These are phyloP conservation scores for Ogataea polymorpha DNA, from an alignment of 805 yeast species.

Conservation along the genomic window DNA sequence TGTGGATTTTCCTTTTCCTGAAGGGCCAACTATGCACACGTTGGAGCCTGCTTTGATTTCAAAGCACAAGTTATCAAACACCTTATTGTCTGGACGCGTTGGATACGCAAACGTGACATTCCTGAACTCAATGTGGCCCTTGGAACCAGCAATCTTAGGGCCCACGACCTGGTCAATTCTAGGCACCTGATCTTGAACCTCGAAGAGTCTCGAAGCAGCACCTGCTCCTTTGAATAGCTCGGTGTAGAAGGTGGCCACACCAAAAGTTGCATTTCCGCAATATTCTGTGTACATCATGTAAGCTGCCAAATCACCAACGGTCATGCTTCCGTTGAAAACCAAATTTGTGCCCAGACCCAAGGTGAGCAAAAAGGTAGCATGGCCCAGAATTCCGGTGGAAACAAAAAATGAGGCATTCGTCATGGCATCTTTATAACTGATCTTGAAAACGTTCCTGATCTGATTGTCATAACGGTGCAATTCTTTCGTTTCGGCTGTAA, in stretches of 20 bases:
- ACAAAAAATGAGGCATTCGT: conserved; percentile 79
- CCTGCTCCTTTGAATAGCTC: conserved; percentile 97
- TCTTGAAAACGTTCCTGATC: conserved; percentile 61
- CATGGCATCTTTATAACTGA: conserved; percentile 78
- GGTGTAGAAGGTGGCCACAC: conserved; percentile 85
- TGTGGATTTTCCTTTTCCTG: conserved; percentile 94
- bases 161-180: conserved; percentile 70
- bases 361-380: conserved; percentile 70
- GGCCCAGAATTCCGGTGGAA: conserved; percentile 80
- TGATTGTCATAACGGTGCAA: conserved; percentile 70
- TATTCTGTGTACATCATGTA: conserved; percentile 95
- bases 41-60: conserved; percentile 77
- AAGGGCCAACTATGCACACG: conserved; percentile 92
- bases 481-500: conserved; percentile 81
- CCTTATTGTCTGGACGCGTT: conserved; percentile 68
- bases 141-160: conserved; percentile 37
- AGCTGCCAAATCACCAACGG: conserved; percentile 87
- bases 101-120: conserved; percentile 78
- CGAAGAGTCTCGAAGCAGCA: conserved; percentile 90
- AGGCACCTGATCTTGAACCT: conserved; percentile 77
- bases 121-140: conserved; percentile 62
- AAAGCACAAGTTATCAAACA: conserved; percentile 64
- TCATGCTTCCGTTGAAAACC: conserved; percentile 67
- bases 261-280: conserved; percentile 89
- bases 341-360: conserved; percentile 77